phyloP scores from a whole-genome alignment of 768 basidiomycete genomes.

The Mycena rosella region DNA sequence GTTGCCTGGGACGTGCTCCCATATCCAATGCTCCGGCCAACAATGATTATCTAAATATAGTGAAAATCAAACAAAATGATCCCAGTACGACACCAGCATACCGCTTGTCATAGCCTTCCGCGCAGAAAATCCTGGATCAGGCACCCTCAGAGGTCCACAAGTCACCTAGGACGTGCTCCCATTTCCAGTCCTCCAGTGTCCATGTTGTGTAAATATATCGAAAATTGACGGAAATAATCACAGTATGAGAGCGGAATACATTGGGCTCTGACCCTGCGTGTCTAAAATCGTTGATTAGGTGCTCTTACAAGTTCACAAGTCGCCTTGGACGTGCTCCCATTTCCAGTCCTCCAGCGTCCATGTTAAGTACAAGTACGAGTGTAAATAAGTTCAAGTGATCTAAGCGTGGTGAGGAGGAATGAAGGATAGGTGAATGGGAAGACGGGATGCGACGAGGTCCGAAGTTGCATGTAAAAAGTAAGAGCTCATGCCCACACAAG shows the following conservation, averaged over 20 bases:
- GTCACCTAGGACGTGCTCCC: no score
- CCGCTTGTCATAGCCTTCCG: no score
- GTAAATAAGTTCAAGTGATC: no score
- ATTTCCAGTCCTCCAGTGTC: not conserved
- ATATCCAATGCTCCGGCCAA: not conserved
- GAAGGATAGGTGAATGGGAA: no score
- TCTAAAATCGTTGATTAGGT: not conserved
- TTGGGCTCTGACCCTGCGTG: no score
- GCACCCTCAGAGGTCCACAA: no score
- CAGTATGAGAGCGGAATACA: no score
- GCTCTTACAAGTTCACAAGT: not conserved
- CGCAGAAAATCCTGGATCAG: no score
- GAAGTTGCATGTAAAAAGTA: no score
- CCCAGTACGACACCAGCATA: not conserved
- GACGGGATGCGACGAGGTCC: no score
- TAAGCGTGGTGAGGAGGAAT: no score
- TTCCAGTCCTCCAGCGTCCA: not conserved
- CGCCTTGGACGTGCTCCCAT: conserved; percentile 1
- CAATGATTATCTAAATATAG: not conserved
- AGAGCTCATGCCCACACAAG: no score
- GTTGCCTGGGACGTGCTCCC: not conserved
- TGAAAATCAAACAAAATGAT: not conserved
- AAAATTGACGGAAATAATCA: not conserved
- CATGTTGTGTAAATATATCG: not conserved
- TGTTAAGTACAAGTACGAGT: conserved; percentile 20